phyloP scores from a whole-genome alignment of 495 filamentous ascomycete genomes.

The Talaromyces ruber region DNA sequence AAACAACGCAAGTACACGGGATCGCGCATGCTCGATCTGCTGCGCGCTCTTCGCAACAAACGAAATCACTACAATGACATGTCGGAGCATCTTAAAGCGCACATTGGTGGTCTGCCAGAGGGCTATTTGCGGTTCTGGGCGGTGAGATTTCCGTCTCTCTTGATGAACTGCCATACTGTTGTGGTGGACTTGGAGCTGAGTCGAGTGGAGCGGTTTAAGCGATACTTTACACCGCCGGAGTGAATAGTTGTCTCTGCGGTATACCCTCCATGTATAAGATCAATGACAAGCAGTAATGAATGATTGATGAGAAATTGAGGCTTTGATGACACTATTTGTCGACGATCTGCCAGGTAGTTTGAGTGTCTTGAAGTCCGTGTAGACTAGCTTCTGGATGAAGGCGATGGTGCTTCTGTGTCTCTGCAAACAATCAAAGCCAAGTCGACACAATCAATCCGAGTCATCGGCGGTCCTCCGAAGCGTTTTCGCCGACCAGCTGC shows the following conservation, averaged over 20 bases:
- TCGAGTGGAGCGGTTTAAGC: slow-evolving; percentile 61
- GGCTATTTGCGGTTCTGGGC: slow-evolving; percentile 89
- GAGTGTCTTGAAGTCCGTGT: not conserved
- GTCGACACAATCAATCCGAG: not conserved
- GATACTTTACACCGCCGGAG: slow-evolving; percentile 50
- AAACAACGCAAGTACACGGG: slow-evolving; percentile 96
- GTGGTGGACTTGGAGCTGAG: slow-evolving; percentile 59
- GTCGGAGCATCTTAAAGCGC: slow-evolving; percentile 63
- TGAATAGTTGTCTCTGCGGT: not conserved
- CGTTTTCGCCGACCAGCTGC: not conserved
- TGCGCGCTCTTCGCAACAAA: slow-evolving; percentile 92
- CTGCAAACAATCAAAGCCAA: no score
- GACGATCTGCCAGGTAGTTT: not conserved
- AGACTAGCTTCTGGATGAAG: not conserved
- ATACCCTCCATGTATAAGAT: not conserved
- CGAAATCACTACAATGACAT: slow-evolving; percentile 90
- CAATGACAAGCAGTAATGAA: not conserved
- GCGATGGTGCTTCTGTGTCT: no score
- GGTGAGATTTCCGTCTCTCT: slow-evolving; percentile 65
- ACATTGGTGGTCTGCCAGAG: slow-evolving; percentile 72
- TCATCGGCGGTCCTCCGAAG: not conserved
- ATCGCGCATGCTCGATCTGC: slow-evolving; percentile 68
- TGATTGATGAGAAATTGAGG: not conserved
- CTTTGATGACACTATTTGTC: not conserved
- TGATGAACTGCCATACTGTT: slow-evolving; percentile 72